A percentile compares a stretch with the other conserved stretches of the same genome.
Conservation (phyloP, 2,329 filamentous ascomycete genomes). For the Aspergillus viridinutans region DNA sequence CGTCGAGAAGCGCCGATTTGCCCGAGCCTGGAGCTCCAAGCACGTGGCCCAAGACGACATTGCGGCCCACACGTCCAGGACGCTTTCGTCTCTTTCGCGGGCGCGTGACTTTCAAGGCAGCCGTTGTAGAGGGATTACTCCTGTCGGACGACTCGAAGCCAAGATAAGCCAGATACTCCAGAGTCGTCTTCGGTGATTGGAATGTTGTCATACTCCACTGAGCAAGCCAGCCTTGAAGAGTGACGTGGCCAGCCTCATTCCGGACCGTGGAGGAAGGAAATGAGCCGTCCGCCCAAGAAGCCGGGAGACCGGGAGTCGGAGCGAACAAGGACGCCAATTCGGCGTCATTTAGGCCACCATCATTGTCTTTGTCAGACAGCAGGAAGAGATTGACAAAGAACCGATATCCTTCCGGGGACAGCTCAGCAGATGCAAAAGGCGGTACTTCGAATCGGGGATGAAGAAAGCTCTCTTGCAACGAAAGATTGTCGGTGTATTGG, state of each 20-base stretch:
- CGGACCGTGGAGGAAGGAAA: conserved; percentile 93
- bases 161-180: conserved; percentile 93
- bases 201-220: conserved; percentile 99
- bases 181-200: conserved; percentile 86
- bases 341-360: conserved; percentile 82
- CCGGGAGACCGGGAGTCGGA: conserved; percentile 82
- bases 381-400: conserved; percentile 98
- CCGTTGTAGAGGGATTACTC: conserved; percentile 70
- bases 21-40: conserved; percentile 80
- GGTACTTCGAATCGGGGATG: conserved; percentile 94
- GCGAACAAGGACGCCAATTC: conserved; percentile 86
- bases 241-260: conserved; percentile 93
- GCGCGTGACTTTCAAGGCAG: conserved; percentile 88
- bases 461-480: conserved; percentile 83
- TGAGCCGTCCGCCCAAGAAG: conserved; percentile 79
- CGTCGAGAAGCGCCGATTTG: conserved; percentile 85
- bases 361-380: conserved; percentile 94
- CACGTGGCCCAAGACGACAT: conserved; percentile 91
- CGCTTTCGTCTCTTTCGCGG: conserved; percentile 78
- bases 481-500: conserved; percentile 92
- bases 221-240: conserved; percentile 93
- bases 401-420: conserved; percentile 89
- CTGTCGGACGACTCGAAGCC: conserved; percentile 79
- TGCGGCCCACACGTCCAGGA: conserved; percentile 82
- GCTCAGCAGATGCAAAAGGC: conserved; percentile 83